These are phyloP conservation scores for Penicillium sp. DNA, from an alignment of 2,329 filamentous ascomycete genomes.

Conservation along the genomic window DNA sequence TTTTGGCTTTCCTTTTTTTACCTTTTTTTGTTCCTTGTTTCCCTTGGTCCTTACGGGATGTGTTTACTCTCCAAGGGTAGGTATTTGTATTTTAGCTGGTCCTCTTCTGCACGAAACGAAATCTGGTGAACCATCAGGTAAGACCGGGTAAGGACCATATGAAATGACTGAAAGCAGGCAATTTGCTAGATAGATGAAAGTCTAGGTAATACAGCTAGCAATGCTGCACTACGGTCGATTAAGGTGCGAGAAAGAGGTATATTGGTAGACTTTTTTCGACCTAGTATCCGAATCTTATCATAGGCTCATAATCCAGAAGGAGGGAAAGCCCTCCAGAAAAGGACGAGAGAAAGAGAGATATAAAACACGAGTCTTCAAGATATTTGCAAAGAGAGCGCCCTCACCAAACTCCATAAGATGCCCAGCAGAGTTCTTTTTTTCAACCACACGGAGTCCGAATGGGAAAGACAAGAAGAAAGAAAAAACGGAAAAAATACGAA, in stretches of 20 bases:
- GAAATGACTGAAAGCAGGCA: slow-evolving; percentile 28
- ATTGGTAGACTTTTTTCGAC: slow-evolving; percentile 25
- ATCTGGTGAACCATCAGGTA: slow-evolving; percentile 35
- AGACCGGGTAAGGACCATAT: slow-evolving; percentile 45
- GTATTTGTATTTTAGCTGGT: slow-evolving; percentile 46
- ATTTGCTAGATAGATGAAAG: slow-evolving; percentile 14
- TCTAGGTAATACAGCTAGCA: slow-evolving; percentile 7
- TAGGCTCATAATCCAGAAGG: slow-evolving; percentile 34
- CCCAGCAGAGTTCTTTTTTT: slow-evolving; percentile 33
- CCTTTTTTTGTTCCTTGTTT: slow-evolving; percentile 24
- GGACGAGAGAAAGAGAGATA: slow-evolving; percentile 21
- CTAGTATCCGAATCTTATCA: slow-evolving; percentile 33
- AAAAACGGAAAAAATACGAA: slow-evolving; percentile 18
- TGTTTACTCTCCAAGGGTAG: slow-evolving; percentile 34
- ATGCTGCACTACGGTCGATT: slow-evolving; percentile 4
- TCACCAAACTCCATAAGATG: slow-evolving; percentile 40
- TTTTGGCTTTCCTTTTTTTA: slow-evolving; percentile 33
- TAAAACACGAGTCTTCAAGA: slow-evolving; percentile 19
- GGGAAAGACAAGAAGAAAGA: slow-evolving; percentile 19
- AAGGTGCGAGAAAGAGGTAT: not conserved
- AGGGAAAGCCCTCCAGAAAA: slow-evolving; percentile 16
- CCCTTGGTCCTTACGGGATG: slow-evolving; percentile 18
- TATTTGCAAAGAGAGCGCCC: slow-evolving; percentile 32
- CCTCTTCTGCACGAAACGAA: slow-evolving; percentile 10
- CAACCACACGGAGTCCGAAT: slow-evolving; percentile 17